A percentile compares a stretch with the other conserved stretches of the same genome.
phyloP scores from a whole-genome alignment of 2,329 filamentous ascomycete species.

The Cytospora chrysosperma region DNA sequence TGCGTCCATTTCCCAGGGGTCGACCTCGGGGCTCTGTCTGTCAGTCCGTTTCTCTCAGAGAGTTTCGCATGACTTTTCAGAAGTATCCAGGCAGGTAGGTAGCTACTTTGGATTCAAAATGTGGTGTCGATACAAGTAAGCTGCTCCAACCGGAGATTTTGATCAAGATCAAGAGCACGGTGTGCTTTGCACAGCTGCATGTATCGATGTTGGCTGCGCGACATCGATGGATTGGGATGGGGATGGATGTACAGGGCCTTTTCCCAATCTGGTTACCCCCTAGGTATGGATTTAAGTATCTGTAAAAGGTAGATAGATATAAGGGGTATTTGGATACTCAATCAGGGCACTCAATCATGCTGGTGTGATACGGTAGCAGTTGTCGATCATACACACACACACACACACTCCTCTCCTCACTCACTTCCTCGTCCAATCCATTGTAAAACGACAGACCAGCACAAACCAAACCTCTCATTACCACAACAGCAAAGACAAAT shows the following conservation, averaged over 20 bases:
- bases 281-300: too few relatives aligned
- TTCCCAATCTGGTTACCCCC: constrained; percentile 1
- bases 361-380: too few relatives aligned
- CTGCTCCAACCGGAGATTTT: too few relatives aligned
- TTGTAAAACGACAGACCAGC: neutral
- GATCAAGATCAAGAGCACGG: neutral
- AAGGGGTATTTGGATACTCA: neutral
- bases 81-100: neutral
- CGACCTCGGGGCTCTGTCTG: neutral
- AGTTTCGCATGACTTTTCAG: neutral
- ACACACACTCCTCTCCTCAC: too few relatives aligned
- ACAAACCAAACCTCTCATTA: neutral
- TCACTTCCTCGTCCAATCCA: neutral
- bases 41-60: neutral
- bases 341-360: too few relatives aligned
- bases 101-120: too few relatives aligned
- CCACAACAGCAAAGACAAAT: too few relatives aligned
- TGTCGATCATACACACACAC: too few relatives aligned
- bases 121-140: too few relatives aligned
- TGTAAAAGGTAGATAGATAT: neutral
- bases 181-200: constrained; percentile 17
- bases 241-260: constrained; percentile 14
- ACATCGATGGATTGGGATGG: too few relatives aligned
- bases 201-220: constrained; percentile 18
- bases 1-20: neutral